Percentiles rank a stretch among this genome's conserved stretches.
Evolutionary conservation across 257 asterid species (phyloP).

Genomic region (Misopates orontium): DNA sequence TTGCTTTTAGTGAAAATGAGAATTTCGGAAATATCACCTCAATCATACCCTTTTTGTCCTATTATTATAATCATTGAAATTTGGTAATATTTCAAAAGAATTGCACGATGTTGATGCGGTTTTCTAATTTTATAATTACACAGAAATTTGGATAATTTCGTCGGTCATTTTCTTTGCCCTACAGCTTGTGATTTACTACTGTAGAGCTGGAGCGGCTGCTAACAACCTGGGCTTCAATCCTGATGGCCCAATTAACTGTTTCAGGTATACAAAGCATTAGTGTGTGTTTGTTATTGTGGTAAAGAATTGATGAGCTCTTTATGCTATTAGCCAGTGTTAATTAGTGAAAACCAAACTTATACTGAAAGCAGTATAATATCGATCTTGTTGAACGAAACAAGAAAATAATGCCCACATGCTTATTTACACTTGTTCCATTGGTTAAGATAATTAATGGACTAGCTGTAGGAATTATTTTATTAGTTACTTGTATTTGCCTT

Average conservation of each 20-base stretch:
- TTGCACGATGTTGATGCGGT: too few species aligned
- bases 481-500: neutral
- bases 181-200: conserved; percentile 19
- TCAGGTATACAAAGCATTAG: conserved; percentile 56
- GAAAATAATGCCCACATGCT: too few species aligned
- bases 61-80: too few species aligned
- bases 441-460: too few species aligned
- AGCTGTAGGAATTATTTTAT: too few species aligned
- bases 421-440: too few species aligned
- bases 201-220: conserved; percentile 56
- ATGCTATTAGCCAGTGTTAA: conserved; percentile 2
- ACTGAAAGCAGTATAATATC: neutral
- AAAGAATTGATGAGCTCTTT: neutral
- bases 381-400: conserved; percentile 8
- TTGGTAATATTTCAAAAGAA: too few species aligned
- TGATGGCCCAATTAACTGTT: conserved; percentile 90
- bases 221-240: conserved; percentile 62
- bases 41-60: too few species aligned
- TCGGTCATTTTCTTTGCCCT: conserved; percentile 17
- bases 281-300: neutral
- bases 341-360: neutral
- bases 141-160: too few species aligned
- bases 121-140: too few species aligned
- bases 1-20: too few species aligned
- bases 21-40: too few species aligned